phyloP scores from a whole-genome alignment of 352 stramenopile genomes.

The Blastocystis sp. region DNA sequence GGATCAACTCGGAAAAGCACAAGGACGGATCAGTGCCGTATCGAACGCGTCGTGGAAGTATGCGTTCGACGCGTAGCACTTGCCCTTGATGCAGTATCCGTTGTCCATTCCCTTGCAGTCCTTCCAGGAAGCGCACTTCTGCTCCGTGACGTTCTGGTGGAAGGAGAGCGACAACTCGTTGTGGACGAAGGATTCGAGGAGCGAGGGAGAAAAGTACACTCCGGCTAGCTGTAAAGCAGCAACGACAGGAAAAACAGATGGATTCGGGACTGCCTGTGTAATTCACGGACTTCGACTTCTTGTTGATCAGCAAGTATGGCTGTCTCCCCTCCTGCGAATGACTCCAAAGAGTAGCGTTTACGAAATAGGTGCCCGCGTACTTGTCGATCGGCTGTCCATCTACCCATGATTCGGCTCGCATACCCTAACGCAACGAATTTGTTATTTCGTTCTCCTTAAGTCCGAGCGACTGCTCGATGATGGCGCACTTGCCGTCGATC shows the following conservation, averaged over 20 bases:
- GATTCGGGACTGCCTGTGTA: too few species aligned
- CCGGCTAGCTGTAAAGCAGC: neutral
- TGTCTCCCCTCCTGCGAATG: neutral
- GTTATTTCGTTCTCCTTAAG: slow-evolving; percentile 4
- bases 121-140: slow-evolving; percentile 5
- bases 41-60: slow-evolving; percentile 65
- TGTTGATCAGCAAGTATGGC: neutral
- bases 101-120: slow-evolving; percentile 44
- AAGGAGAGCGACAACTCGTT: slow-evolving; percentile 13
- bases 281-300: too few species aligned
- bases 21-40: slow-evolving; percentile 15
- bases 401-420: too few species aligned
- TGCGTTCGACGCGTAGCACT: slow-evolving; percentile 47
- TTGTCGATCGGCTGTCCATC: too few species aligned
- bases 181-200: slow-evolving; percentile 42
- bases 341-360: too few species aligned
- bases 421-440: neutral
- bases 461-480: slow-evolving; percentile 6
- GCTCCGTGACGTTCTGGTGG: neutral
- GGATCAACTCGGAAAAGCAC: neutral
- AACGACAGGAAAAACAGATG: too few species aligned
- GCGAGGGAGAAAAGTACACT: slow-evolving; percentile 39
- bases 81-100: slow-evolving; percentile 31
- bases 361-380: too few species aligned
- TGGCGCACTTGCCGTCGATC: neutral